Base-by-base conservation (phyloP, 768 basidiomycete species). In the Boletus rex-veris region DNA sequence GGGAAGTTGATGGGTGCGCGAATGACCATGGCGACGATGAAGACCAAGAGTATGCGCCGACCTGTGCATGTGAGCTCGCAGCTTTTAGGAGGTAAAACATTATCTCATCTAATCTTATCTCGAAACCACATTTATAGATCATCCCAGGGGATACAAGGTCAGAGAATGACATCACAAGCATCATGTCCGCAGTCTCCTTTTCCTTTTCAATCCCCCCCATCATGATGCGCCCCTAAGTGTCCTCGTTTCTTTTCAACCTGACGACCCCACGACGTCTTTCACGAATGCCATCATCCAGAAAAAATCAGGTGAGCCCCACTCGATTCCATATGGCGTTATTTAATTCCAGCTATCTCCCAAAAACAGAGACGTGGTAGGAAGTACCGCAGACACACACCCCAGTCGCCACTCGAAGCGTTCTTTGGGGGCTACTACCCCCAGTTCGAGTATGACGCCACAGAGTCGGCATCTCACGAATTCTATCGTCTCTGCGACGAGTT, bases 1-100 rank as follows among this genome's bases (percentile, higher is more conserved):
- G 83, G 83, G 60, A 98, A 87, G 75, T 97, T 95, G 62, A 99
- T 77, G 4, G 96, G 92, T 10, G 89, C 80, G 9, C 79, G 64
- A 39, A 97, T 77, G 60, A 88, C 84, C 89, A 90, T 92, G 44
- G 50, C 15, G 7, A 14, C 33, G 33, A 35, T 35, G 8, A 28
- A 28, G 26, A 7, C 3, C 21, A 21, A 21, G 21, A 19, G 19
- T n/a, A n/a, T n/a, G n/a, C n/a, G n/a, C n/a, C n/a, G n/a, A n/a
- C n/a, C n/a, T n/a, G n/a, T n/a, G 24, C 24, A 1, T 24, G 24
- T 7, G 24, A 26, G 24, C 26, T 26, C 26, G 26, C 26, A 26
- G 24, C 24, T 26, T 26, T 26, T 26, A 26, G 24, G 33, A 35
- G 35, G 35, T 15, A 7, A 36, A 15, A 15, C 3, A 15, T 15